Conservation (phyloP, 202 grass and related monocot species). For the Carex sylvatica region DNA sequence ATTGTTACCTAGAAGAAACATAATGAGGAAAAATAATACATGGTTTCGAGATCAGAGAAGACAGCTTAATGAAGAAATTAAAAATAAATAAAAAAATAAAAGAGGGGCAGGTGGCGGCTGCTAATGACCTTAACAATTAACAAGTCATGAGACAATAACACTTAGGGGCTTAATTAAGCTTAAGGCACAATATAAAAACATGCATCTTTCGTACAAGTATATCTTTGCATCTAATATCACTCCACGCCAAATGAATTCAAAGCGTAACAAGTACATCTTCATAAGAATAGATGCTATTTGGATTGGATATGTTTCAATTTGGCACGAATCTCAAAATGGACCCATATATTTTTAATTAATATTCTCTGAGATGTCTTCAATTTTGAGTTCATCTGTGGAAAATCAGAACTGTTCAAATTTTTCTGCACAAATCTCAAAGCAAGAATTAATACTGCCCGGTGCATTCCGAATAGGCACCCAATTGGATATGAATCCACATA, state of each 20-base stretch:
- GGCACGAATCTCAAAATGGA: no score
- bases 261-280: not conserved
- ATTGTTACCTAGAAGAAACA: slow-evolving; percentile 11
- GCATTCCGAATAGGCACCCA: no score
- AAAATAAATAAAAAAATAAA: not conserved
- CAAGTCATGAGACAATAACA: not conserved
- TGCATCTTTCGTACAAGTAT: not conserved
- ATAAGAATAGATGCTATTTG: no score
- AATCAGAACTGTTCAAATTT: no score
- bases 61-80: not conserved
- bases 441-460: no score
- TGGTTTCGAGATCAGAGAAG: slow-evolving; percentile 7
- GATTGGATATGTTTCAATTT: no score
- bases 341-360: no score
- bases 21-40: not conserved
- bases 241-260: not conserved
- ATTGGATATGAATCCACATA: no score
- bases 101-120: not conserved
- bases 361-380: no score
- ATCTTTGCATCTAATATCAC: not conserved
- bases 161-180: not conserved
- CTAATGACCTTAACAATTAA: slow-evolving; percentile 6
- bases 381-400: no score
- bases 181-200: not conserved
- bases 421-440: no score